Conservation (phyloP, 2,329 filamentous ascomycete genomes). For the Colletotrichum acutatum region DNA sequence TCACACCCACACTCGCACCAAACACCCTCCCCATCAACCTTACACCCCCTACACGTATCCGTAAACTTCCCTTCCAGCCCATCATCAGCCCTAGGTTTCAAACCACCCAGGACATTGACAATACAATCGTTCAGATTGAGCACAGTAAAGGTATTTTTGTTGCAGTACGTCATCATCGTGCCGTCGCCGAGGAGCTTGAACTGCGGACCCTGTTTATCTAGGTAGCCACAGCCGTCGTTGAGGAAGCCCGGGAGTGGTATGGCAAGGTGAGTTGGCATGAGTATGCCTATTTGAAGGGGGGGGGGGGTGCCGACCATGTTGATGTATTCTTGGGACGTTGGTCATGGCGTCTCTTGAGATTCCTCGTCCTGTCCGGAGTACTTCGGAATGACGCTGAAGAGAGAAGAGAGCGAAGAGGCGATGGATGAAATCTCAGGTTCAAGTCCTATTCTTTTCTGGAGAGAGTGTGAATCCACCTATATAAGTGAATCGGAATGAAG, state of each 20-base stretch:
- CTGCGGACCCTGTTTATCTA: not conserved
- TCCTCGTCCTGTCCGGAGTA: no score
- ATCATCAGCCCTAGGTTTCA: not conserved
- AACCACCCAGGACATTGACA: not conserved
- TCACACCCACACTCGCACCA: no score
- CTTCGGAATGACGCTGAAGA: no score
- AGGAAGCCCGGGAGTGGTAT: conserved; percentile 14
- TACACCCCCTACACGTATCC: conserved; percentile 26
- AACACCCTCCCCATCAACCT: no score
- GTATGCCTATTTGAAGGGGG: not conserved
- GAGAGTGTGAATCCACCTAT: no score
- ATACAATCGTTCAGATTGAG: conserved; percentile 32
- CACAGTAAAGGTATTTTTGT: conserved; percentile 22
- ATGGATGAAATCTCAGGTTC: no score
- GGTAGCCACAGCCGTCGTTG: conserved; percentile 21
- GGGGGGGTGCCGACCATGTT: no score
- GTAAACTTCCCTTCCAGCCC: conserved; percentile 1
- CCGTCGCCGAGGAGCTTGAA: conserved; percentile 20
- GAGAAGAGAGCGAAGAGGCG: no score
- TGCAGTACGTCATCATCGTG: conserved; percentile 24
- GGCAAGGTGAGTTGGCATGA: not conserved
- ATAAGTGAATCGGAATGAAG: no score
- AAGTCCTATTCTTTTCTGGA: no score
- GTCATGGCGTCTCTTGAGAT: no score
- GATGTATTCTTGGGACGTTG: no score